phyloP scores from a whole-genome alignment of 1,139 yeast species.

The Pichia sp. region DNA sequence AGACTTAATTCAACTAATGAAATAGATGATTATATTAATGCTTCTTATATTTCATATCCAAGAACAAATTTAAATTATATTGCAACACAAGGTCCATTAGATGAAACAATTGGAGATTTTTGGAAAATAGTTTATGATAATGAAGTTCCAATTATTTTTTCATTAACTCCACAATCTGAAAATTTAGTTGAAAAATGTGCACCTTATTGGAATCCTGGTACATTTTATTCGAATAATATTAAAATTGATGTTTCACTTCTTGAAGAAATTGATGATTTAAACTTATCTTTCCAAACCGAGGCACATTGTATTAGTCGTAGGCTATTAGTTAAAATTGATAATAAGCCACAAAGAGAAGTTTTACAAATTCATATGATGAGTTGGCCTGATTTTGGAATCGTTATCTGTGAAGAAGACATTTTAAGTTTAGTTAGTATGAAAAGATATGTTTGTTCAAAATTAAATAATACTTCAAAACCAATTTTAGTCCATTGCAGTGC shows the following conservation, averaged over 20 bases:
- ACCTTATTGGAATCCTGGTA: slow-evolving; percentile 48
- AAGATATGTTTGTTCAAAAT: slow-evolving; percentile 28
- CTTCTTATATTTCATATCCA: slow-evolving; percentile 32
- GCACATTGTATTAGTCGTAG: slow-evolving; percentile 27
- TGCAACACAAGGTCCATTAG: slow-evolving; percentile 54
- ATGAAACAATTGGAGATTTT: slow-evolving; percentile 51
- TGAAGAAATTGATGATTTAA: slow-evolving; percentile 20
- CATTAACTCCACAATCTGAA: slow-evolving; percentile 48
- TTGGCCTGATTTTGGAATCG: slow-evolving; percentile 51
- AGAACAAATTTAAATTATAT: slow-evolving; percentile 34
- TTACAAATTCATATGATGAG: slow-evolving; percentile 44
- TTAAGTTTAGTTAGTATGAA: slow-evolving; percentile 39
- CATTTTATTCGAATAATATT: slow-evolving; percentile 36
- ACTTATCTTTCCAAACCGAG: slow-evolving; percentile 10
- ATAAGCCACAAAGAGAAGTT: slow-evolving; percentile 30
- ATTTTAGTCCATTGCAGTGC: slow-evolving; percentile 52
- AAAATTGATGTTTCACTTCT: slow-evolving; percentile 31
- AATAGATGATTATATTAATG: slow-evolving; percentile 32
- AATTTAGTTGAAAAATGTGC: slow-evolving; percentile 50
- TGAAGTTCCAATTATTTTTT: slow-evolving; percentile 37
- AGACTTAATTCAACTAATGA: slow-evolving; percentile 30
- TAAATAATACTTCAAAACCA: slow-evolving; percentile 25
- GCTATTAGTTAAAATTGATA: slow-evolving; percentile 31
- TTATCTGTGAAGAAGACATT: slow-evolving; percentile 36
- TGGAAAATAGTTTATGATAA: slow-evolving; percentile 46